Conservation (phyloP, 2,329 filamentous ascomycete species). For the Fusarium albosuccineum region DNA sequence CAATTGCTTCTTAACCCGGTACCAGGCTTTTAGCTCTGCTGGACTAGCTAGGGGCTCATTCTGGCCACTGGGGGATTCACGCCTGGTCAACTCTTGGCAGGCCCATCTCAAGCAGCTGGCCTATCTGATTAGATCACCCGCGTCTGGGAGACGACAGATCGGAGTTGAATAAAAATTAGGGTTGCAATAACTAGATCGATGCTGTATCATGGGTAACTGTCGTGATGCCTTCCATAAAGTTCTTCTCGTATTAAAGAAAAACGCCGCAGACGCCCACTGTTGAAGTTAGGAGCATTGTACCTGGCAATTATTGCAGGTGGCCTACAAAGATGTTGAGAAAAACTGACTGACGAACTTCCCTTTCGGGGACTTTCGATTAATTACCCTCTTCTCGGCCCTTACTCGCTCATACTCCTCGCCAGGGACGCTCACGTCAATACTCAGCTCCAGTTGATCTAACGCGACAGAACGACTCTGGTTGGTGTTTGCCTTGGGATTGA, state of each 20-base stretch:
- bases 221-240: background rate
- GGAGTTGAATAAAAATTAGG: background rate
- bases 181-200: background rate
- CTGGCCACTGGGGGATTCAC: constrained; percentile 1
- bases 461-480: constrained; percentile 10
- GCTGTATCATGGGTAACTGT: constrained; percentile 15
- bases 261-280: no score
- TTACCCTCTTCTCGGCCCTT: constrained; percentile 27
- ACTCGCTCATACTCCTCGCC: constrained; percentile 27
- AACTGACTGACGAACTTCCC: constrained; percentile 17
- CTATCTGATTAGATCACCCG: constrained; percentile 33
- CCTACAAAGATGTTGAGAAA: background rate
- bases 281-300: no score
- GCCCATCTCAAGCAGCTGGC: constrained; percentile 12
- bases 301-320: no score
- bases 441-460: constrained; percentile 23
- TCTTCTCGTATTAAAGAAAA: no score
- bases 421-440: constrained; percentile 5
- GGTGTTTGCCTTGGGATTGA: constrained; percentile 31
- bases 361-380: constrained; percentile 5
- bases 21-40: background rate
- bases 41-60: constrained; percentile 1
- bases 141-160: constrained; percentile 5
- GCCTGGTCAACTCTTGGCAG: constrained; percentile 12
- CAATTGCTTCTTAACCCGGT: background rate